These are phyloP conservation scores for Albugo candida DNA, from an alignment of 352 stramenopile genomes.

Conservation along the genomic window DNA sequence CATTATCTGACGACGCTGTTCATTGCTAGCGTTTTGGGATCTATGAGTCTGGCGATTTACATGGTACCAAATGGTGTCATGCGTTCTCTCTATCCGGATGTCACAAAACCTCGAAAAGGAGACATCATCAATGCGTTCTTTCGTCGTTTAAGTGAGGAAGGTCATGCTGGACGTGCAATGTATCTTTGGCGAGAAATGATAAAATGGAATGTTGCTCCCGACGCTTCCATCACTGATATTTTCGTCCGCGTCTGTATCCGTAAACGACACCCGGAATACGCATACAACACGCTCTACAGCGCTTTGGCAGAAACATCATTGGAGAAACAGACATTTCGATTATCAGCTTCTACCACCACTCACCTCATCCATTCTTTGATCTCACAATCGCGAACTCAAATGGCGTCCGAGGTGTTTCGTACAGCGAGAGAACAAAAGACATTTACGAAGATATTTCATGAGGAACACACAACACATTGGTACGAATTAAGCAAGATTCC, in stretches of 20 bases:
- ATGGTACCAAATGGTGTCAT: constrained; percentile 71
- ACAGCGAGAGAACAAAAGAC: constrained; percentile 20
- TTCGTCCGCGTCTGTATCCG: constrained; percentile 64
- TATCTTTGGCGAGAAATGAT: constrained; percentile 76
- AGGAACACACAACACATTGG: constrained; percentile 5
- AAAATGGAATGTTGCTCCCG: constrained; percentile 38
- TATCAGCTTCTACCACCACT: constrained; percentile 33
- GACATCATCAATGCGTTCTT: constrained; percentile 66
- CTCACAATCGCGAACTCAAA: constrained; percentile 31
- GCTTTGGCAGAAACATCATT: too few relatives aligned
- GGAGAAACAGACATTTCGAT: constrained; percentile 17
- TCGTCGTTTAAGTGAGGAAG: constrained; percentile 60
- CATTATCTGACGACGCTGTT: constrained; percentile 59
- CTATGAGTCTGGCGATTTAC: constrained; percentile 64
- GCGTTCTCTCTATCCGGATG: constrained; percentile 59
- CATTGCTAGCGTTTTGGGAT: constrained; percentile 46
- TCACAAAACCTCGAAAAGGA: constrained; percentile 41
- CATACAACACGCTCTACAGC: constrained; percentile 20
- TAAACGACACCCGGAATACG: constrained; percentile 66
- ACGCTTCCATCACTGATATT: constrained; percentile 57
- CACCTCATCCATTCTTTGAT: constrained; percentile 53
- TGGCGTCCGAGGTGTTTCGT: constrained; percentile 46
- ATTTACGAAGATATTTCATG: constrained; percentile 2
- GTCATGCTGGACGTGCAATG: constrained; percentile 64
- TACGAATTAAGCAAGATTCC: constrained; percentile 49